These are phyloP conservation scores for Wickerhamiella pararugosa DNA, from an alignment of 1,139 yeast species.

Conservation along the genomic window DNA sequence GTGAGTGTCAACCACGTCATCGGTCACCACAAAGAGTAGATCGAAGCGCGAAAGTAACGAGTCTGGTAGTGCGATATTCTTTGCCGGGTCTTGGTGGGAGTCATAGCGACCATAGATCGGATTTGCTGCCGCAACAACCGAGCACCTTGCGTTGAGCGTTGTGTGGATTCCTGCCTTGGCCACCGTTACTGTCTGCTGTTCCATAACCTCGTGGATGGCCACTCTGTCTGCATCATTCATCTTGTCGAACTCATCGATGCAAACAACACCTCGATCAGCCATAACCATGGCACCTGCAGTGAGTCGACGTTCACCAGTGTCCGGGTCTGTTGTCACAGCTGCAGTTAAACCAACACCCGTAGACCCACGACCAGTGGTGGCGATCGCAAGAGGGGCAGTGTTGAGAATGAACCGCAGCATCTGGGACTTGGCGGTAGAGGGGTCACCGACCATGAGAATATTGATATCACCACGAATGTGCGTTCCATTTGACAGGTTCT, in stretches of 20 bases:
- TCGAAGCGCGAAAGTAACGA: conserved; percentile 94
- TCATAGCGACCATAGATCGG: conserved; percentile 97
- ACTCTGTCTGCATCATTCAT: conserved; percentile 96
- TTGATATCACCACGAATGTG: conserved; percentile 98
- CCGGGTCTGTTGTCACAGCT: conserved; percentile 92
- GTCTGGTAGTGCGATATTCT: conserved; percentile 93
- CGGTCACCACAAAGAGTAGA: conserved; percentile 87
- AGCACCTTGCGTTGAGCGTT: conserved; percentile 89
- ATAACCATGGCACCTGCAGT: conserved; percentile 99
- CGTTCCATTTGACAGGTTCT: conserved; percentile 86
- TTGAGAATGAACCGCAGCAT: conserved; percentile 84
- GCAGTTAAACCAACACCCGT: conserved; percentile 99
- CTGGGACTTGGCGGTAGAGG: conserved; percentile 96
- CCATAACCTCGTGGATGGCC: conserved; percentile 99
- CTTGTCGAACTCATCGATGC: conserved; percentile 97
- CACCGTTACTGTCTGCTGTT: conserved; percentile 95
- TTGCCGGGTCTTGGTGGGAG: conserved; percentile 90
- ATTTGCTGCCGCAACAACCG: conserved; percentile 96
- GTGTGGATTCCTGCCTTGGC: conserved; percentile 99
- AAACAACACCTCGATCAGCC: conserved; percentile 93
- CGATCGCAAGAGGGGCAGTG: conserved; percentile 90
- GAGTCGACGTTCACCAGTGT: conserved; percentile 89
- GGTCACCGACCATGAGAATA: conserved; percentile 94
- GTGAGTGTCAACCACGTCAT: conserved; percentile 72
- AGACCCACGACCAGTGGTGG: conserved; percentile 98